Evolutionary conservation across 306 rosid species (phyloP).

Genomic region (Canavalia gladiata): DNA sequence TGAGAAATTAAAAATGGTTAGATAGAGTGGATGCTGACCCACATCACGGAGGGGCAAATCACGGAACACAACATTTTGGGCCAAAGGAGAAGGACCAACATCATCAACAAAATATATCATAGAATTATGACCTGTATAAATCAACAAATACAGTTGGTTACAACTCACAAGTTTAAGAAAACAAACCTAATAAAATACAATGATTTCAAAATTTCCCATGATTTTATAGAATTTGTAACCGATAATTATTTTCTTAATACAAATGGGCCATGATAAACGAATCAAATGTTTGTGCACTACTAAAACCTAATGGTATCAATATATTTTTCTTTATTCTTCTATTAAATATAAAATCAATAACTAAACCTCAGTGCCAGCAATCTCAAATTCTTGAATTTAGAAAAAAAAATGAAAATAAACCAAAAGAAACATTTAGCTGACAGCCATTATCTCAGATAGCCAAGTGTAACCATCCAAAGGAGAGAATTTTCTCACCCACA

Average conservation of each 20-base stretch:
- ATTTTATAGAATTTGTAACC: conserved; percentile 16
- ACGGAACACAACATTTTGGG: conserved; percentile 87
- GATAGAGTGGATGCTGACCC: conserved; percentile 97
- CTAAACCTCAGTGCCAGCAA: conserved; percentile 32
- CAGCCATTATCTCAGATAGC: conserved; percentile 34
- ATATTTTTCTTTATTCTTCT: conserved; percentile 26
- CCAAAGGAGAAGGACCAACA: conserved; percentile 95
- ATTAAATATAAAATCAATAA: conserved; percentile 29
- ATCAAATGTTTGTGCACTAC: conserved; percentile 20
- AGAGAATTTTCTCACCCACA: conserved; percentile 76
- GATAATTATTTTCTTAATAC: background rate
- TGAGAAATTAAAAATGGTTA: conserved; percentile 41
- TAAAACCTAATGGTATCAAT: background rate
- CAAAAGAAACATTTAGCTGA: conserved; percentile 35
- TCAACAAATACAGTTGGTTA: conserved; percentile 48
- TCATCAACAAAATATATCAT: conserved; percentile 94
- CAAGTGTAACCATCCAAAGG: conserved; percentile 32
- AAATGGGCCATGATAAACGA: background rate
- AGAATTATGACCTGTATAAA: conserved; percentile 87
- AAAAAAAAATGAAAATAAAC: conserved; percentile 25
- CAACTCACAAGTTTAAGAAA: conserved; percentile 41
- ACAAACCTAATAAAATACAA: conserved; percentile 28
- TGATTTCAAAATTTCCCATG: conserved; percentile 23
- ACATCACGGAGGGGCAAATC: conserved; percentile 99
- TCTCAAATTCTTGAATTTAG: conserved; percentile 26